phyloP scores from a whole-genome alignment of 2,329 filamentous ascomycete species.

The Talaromyces sp. region DNA sequence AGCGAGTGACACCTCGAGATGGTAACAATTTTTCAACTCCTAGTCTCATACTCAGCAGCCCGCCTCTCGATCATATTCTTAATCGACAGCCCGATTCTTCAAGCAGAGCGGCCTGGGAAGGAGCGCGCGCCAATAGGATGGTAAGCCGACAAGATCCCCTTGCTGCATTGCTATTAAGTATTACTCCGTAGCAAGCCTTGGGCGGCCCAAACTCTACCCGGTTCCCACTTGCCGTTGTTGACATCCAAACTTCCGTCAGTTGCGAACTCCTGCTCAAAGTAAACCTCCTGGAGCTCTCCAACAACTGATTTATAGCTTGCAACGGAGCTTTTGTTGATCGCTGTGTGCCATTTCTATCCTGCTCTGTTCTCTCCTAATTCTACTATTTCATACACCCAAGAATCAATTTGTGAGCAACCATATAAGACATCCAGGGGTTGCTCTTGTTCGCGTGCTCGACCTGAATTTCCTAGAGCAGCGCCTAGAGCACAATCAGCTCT shows the following conservation, averaged over 20 bases:
- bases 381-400: not conserved
- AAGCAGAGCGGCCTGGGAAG: not conserved
- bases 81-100: not conserved
- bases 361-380: not conserved
- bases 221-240: slow-evolving; percentile 11
- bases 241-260: not conserved
- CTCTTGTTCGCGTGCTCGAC: not conserved
- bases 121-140: not conserved
- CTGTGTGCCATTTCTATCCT: not conserved
- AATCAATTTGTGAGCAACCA: not conserved
- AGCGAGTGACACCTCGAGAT: not conserved
- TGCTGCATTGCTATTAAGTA: too few relatives aligned
- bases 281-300: not conserved
- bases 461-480: not conserved
- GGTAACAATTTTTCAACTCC: not conserved
- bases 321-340: not conserved
- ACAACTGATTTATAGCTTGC: not conserved
- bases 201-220: not conserved
- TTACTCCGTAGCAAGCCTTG: not conserved
- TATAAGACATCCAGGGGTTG: not conserved
- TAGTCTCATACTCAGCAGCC: not conserved
- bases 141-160: not conserved
- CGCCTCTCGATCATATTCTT: not conserved
- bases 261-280: not conserved
- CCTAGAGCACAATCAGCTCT: not conserved